phyloP scores from a whole-genome alignment of 139 green algal genomes.

The Chlamydomonas incerta region DNA sequence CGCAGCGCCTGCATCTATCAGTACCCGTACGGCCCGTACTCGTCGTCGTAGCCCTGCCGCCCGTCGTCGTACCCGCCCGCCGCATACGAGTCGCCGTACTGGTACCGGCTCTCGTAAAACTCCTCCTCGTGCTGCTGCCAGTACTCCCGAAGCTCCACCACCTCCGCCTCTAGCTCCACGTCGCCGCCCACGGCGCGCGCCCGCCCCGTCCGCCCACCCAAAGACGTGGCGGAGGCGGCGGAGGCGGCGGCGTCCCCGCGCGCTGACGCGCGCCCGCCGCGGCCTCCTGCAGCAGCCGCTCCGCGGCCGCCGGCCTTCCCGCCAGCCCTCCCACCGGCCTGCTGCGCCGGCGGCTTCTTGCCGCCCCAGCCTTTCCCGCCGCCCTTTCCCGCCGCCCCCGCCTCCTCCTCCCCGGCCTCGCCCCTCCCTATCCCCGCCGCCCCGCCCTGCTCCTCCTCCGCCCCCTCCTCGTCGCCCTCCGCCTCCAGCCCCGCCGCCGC shows the following conservation, averaged over 20 bases:
- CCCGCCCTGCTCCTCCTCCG: too few relatives aligned
- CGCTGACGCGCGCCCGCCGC: too few relatives aligned
- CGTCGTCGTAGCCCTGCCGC: conserved; percentile 1
- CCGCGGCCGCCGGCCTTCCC: background rate
- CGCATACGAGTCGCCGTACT: conserved; percentile 3
- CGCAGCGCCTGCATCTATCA: too few relatives aligned
- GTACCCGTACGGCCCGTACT: background rate
- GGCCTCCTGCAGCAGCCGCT: too few relatives aligned
- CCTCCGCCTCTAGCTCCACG: background rate
- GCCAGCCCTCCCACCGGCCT: background rate
- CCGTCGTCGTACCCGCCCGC: background rate
- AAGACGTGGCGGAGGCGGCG: too few relatives aligned
- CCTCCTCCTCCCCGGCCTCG: too few relatives aligned
- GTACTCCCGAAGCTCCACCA: conserved; percentile 5
- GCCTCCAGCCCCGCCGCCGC: background rate
- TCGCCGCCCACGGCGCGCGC: background rate
- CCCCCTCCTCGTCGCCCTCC: background rate
- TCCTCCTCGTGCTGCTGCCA: conserved; percentile 39
- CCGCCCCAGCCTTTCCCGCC: background rate
- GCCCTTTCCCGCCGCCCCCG: background rate
- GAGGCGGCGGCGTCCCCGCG: too few relatives aligned
- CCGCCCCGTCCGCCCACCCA: too few relatives aligned
- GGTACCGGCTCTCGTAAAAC: background rate
- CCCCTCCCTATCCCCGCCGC: background rate
- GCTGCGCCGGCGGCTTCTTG: background rate